A percentile compares a stretch with the other conserved stretches of the same genome.
Conservation (phyloP, 306 rosid genomes). For the Cucumis cinereus region DNA sequence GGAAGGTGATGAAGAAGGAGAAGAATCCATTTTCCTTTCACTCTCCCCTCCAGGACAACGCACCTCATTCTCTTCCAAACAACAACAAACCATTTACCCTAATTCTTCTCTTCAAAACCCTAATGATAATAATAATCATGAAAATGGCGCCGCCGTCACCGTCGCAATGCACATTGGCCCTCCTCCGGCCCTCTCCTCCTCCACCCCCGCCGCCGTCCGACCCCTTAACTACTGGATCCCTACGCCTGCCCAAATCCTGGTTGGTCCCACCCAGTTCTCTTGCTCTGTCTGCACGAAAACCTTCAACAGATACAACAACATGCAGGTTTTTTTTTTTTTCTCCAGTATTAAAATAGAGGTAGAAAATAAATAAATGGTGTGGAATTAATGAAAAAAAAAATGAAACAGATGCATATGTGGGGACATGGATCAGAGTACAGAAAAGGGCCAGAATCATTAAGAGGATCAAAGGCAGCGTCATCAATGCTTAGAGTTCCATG, state of each 20-base stretch:
- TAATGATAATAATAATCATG: not conserved
- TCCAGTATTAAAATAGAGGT: too few relatives aligned
- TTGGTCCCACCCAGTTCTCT: slow-evolving; percentile 94
- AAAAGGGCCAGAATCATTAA: slow-evolving; percentile 79
- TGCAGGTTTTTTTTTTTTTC: slow-evolving; percentile 46
- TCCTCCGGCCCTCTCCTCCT: slow-evolving; percentile 6
- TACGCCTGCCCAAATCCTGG: slow-evolving; percentile 80
- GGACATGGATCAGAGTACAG: slow-evolving; percentile 91
- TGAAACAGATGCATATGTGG: slow-evolving; percentile 93
- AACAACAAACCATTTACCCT: not conserved
- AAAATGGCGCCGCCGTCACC: slow-evolving; percentile 34
- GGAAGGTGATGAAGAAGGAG: slow-evolving; percentile 23
- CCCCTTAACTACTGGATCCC: slow-evolving; percentile 69
- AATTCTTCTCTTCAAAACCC: slow-evolving; percentile 16
- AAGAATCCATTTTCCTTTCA: slow-evolving; percentile 63
- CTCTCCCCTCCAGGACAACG: slow-evolving; percentile 67
- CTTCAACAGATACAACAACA: slow-evolving; percentile 92
- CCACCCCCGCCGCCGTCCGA: not conserved
- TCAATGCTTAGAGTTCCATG: slow-evolving; percentile 77
- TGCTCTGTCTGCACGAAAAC: slow-evolving; percentile 85
- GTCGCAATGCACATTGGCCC: slow-evolving; percentile 77
- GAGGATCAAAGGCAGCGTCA: slow-evolving; percentile 68
- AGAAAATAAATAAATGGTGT: too few relatives aligned
- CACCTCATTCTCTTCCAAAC: not conserved
- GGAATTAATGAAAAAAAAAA: too few relatives aligned